A percentile compares a stretch with the other conserved stretches of the same genome.
Evolutionary conservation across 257 asterid species (phyloP).

Genomic region (Nemophila menziesii): DNA sequence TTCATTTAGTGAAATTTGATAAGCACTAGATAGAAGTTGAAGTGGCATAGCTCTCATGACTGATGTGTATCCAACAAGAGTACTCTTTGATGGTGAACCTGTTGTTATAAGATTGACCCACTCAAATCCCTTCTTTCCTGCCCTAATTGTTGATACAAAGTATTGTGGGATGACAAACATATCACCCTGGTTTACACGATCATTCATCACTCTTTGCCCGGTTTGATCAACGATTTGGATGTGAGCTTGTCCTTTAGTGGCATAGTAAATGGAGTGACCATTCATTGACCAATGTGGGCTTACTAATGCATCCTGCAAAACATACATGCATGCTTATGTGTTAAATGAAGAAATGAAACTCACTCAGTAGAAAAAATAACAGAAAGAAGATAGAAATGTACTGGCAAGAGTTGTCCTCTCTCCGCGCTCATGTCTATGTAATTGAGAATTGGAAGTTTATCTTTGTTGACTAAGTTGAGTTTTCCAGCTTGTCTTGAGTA

Average conservation of each 20-base stretch:
- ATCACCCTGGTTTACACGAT: conserved; percentile 39
- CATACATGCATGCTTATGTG: neutral
- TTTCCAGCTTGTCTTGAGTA: conserved; percentile 61
- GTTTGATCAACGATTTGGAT: conserved; percentile 34
- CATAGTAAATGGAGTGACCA: conserved; percentile 51
- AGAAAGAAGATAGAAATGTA: neutral
- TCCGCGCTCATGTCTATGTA: conserved; percentile 65
- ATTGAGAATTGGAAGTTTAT: conserved; percentile 50
- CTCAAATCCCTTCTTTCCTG: conserved; percentile 40
- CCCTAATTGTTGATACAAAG: conserved; percentile 29
- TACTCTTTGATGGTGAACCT: conserved; percentile 35
- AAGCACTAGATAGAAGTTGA: conserved; percentile 42
- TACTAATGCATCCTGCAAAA: conserved; percentile 36
- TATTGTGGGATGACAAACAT: conserved; percentile 71
- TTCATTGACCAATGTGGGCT: conserved; percentile 44
- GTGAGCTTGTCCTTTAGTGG: conserved; percentile 50
- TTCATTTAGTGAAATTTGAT: conserved; percentile 39
- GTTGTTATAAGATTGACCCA: conserved; percentile 58
- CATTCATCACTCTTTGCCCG: conserved; percentile 47
- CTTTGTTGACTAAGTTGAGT: conserved; percentile 30
- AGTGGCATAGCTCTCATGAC: conserved; percentile 54
- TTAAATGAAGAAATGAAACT: too few species aligned
- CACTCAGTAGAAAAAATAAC: too few species aligned
- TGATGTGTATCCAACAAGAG: conserved; percentile 59
- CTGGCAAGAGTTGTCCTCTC: conserved; percentile 46